Base-by-base conservation (phyloP, 495 filamentous ascomycete species). In the Xylaria cubensis region DNA sequence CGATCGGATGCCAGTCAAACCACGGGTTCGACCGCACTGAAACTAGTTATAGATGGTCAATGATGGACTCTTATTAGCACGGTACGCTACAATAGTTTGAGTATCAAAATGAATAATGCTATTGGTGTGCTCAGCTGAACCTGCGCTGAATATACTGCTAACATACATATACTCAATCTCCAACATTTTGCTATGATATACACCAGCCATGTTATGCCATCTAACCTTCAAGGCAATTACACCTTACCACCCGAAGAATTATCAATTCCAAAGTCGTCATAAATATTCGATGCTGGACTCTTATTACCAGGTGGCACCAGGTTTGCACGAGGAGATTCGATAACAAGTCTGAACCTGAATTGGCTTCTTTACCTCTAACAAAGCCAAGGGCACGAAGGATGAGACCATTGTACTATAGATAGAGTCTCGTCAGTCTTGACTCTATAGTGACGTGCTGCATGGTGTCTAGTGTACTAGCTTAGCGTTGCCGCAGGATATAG, bases 11-110 rank as follows among this genome's bases (percentile, higher is more conserved):
- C 32, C 15, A 59, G 13, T 59, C n/a, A 36, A 36, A 46, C 62
- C 32, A 66, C 64, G 64, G 64, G 64, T 66, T 66, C 64, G 64
- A 66, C 64, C 64, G 64, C 64, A 53, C 42, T 42, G 63, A 65
- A 29, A 48, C 56, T 34, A 66, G 26, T 39, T 6, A 39, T 39
- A 8, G 26, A 51, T 39, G 29, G 64, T 66, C 12, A 64, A 64
- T 64, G 34, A 41, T 59, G 34, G 36, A 59, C 56, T 13, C 12
- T 12, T 9, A 39, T 59, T 59, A 59, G 56, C 56, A 39, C 32
- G 15, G 19, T 13, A 21, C 32, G 32, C 56, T 39, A 61, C 24
- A 59, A 39, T 32, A 59, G 1, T 19, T 29, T 59, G 17, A 55
- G 9, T 59, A 36, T 36, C 12, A 59, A 36, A 15, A 8, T 8